Evolutionary conservation across 1,284 basidiomycete genomes (phyloP).

Genomic region (Cystobasidiaceae sp.): DNA sequence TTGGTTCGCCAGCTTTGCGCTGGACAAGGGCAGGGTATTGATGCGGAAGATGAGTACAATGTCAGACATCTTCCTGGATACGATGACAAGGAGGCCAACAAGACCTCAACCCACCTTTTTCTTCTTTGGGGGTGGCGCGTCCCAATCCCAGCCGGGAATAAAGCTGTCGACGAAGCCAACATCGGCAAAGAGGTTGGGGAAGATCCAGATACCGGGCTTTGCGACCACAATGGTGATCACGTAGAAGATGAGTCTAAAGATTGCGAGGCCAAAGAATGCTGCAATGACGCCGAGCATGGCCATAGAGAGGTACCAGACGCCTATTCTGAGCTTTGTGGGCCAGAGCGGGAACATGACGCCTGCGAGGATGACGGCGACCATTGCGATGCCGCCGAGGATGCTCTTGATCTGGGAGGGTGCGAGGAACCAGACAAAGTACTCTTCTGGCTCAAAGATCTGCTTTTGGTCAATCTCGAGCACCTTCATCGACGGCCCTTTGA

Average conservation of each 20-base stretch:
- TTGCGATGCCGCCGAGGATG: constrained; percentile 82
- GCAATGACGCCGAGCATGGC: constrained; percentile 82
- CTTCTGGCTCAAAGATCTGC: constrained; percentile 70
- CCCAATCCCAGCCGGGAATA: constrained; percentile 96
- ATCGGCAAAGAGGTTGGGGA: constrained; percentile 96
- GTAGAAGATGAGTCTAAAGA: constrained; percentile 90
- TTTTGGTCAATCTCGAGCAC: constrained; percentile 68
- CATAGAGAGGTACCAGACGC: constrained; percentile 93
- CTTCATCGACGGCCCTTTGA: constrained; percentile 58
- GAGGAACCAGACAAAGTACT: constrained; percentile 95
- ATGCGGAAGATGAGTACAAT: not conserved
- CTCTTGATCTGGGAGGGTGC: constrained; percentile 90
- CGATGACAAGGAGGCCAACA: not conserved
- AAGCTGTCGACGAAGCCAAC: constrained; percentile 99
- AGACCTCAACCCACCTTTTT: constrained; percentile 43
- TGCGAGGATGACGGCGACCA: constrained; percentile 90
- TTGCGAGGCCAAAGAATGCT: constrained; percentile 83
- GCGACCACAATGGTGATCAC: constrained; percentile 80
- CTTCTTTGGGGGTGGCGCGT: constrained; percentile 74
- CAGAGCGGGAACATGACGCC: constrained; percentile 99
- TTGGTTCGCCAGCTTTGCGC: constrained; percentile 16
- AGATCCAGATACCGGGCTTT: constrained; percentile 96
- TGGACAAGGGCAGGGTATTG: not conserved
- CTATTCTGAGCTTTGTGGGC: constrained; percentile 87
- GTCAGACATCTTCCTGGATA: not conserved